Percentiles rank a stretch among this genome's conserved stretches.
Evolutionary conservation across 2,329 filamentous ascomycete genomes (phyloP).

Genomic region (Ilyonectria mors-panacis): DNA sequence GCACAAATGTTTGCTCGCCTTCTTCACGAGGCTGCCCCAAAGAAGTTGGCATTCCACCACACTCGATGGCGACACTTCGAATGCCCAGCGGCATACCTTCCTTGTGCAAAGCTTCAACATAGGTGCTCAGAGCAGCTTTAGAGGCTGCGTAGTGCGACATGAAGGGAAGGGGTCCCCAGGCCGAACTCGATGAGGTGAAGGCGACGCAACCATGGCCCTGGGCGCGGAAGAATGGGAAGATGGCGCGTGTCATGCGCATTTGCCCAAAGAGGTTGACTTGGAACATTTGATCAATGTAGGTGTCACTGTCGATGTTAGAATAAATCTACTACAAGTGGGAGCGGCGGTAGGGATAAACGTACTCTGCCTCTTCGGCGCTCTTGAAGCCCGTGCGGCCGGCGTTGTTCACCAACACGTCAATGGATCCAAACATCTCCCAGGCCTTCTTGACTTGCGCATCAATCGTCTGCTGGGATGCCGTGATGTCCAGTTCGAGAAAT

Average conservation of each 20-base stretch:
- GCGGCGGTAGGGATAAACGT: conserved; percentile 22
- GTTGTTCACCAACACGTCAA: conserved; percentile 55
- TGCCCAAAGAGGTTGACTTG: conserved; percentile 50
- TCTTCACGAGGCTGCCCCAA: conserved; percentile 47
- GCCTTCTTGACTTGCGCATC: conserved; percentile 42
- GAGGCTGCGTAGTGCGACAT: conserved; percentile 51
- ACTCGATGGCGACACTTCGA: conserved; percentile 52
- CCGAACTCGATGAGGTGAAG: conserved; percentile 49
- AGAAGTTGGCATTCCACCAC: conserved; percentile 49
- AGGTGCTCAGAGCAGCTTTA: conserved; percentile 50
- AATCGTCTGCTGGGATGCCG: conserved; percentile 36
- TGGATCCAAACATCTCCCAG: conserved; percentile 50
- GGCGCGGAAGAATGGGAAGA: conserved; percentile 47
- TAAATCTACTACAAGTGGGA: neutral
- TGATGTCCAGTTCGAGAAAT: conserved; percentile 53
- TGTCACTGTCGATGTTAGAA: conserved; percentile 37
- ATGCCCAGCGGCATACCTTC: conserved; percentile 49
- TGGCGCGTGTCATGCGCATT: conserved; percentile 46
- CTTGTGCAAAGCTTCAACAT: conserved; percentile 50
- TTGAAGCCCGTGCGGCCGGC: conserved; percentile 50
- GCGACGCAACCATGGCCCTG: conserved; percentile 45
- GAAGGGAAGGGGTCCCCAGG: conserved; percentile 51
- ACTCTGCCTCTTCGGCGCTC: conserved; percentile 52
- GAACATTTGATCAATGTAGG: conserved; percentile 44
- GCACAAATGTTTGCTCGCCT: neutral